Conservation (phyloP, 2,329 filamentous ascomycete species). For the Dothidotthia symphoricarpi region DNA sequence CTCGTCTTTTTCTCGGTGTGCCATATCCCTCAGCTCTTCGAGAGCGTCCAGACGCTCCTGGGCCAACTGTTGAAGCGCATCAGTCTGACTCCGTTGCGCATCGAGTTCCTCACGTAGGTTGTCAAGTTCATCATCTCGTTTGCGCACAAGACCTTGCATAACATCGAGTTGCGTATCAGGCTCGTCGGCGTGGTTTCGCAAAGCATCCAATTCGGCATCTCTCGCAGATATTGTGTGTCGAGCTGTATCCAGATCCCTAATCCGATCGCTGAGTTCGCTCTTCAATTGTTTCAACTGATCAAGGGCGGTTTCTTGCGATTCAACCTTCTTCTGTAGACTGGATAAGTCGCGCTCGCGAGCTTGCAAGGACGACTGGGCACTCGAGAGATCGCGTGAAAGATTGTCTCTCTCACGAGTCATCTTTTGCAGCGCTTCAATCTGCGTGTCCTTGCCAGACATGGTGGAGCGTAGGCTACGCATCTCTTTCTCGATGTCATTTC, state of each 20-base stretch:
- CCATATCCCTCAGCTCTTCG: slow-evolving; percentile 52
- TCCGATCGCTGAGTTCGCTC: slow-evolving; percentile 32
- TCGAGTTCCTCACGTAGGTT: slow-evolving; percentile 51
- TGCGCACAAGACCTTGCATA: slow-evolving; percentile 44
- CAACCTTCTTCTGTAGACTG: slow-evolving; percentile 32
- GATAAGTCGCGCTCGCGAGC: slow-evolving; percentile 37
- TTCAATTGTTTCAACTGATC: slow-evolving; percentile 32
- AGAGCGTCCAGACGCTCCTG: slow-evolving; percentile 46
- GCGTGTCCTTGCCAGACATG: slow-evolving; percentile 32
- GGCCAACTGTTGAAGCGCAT: slow-evolving; percentile 34
- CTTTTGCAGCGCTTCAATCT: slow-evolving; percentile 39
- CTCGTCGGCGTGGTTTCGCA: slow-evolving; percentile 38
- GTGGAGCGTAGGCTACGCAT: slow-evolving; percentile 26
- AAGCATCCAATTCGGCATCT: slow-evolving; percentile 38
- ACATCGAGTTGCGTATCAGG: slow-evolving; percentile 43
- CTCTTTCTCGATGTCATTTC: slow-evolving; percentile 22
- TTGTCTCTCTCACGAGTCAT: slow-evolving; percentile 36
- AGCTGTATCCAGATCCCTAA: slow-evolving; percentile 37
- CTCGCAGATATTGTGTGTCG: slow-evolving; percentile 38
- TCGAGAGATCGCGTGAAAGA: slow-evolving; percentile 31
- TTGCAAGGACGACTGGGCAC: slow-evolving; percentile 29
- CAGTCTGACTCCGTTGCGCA: slow-evolving; percentile 30
- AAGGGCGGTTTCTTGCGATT: slow-evolving; percentile 29
- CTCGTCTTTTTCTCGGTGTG: slow-evolving; percentile 47
- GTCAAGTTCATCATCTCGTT: slow-evolving; percentile 53